Conservation (phyloP, 768 basidiomycete genomes). For the Agaricus sinodeliciosus region DNA sequence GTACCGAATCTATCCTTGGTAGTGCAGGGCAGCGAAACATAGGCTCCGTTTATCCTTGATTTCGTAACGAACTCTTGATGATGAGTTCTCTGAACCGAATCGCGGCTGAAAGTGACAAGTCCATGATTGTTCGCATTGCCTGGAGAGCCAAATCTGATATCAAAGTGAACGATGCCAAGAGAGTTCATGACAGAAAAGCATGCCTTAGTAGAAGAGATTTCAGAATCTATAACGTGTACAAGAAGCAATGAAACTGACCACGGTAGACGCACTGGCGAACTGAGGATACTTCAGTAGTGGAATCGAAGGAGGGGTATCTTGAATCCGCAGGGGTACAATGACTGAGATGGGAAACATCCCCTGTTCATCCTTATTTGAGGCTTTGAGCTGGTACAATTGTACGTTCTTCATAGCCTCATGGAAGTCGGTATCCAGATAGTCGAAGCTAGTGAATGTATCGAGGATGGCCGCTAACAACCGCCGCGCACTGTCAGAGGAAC, state of each 20-base stretch:
- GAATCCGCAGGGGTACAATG: no score
- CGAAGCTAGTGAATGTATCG: neutral
- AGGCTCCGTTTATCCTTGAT: neutral
- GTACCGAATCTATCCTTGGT: neutral
- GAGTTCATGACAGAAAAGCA: conserved; percentile 4
- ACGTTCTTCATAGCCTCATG: neutral
- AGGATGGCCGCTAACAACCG: neutral
- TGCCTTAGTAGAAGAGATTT: no score
- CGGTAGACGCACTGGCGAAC: no score
- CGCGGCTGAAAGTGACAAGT: neutral
- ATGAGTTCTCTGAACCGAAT: neutral
- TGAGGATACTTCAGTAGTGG: no score
- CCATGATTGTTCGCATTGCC: conserved; percentile 6
- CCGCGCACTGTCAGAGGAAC: neutral
- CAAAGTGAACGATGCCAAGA: conserved; percentile 12
- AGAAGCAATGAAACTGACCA: no score
- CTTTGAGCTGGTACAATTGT: neutral
- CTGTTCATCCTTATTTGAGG: neutral
- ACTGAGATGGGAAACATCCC: no score
- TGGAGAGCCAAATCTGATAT: conserved; percentile 9
- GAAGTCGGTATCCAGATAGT: neutral
- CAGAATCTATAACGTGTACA: no score
- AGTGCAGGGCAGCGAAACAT: neutral
- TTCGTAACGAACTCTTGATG: neutral
- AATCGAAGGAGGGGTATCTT: no score